Evolutionary conservation across 2,329 filamentous ascomycete species (phyloP), one percentile per base, ranked within the genome.

Genomic region (Aspergillus fumigatiaffinis): DNA sequence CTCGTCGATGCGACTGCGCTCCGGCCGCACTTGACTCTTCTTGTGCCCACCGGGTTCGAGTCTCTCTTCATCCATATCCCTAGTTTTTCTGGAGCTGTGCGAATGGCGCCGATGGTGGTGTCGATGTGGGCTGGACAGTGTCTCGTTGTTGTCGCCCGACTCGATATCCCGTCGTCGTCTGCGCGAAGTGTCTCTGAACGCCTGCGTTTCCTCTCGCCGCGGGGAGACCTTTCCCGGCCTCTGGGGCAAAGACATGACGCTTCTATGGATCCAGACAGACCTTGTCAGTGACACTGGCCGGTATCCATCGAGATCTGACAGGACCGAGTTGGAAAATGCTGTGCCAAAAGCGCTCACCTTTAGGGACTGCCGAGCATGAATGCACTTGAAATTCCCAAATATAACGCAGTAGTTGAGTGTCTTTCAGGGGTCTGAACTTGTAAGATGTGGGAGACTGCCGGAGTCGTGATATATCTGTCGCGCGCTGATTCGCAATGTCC

Each of bases 21-120:
- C 94, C 0, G 94, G 94, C 60, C 90, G 84, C 70, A 99, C 87
- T 62, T 99, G 80, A 73, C 91, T 97, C 72, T 89, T 87, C 77
- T 97, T 97, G 66, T 92, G 86, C 59, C 60, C 67, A 23, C 73
- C 67, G 9, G 75, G 69, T 68, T 84, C 79, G 65, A 82, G 81
- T 51, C 81, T 80, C 60, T 85, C 83, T 54, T 77, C 76, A 58
- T 85, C 83, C 56, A 65, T 66, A 14, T 69, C 66, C 57, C 69
- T 66, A n/a, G 66, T 70, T 53, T 72, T 73, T 29, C 79, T 79
- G 47, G 82, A 82, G 56, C 78, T 76, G 50, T 76, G 73, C 23
- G 78, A 71, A 55, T 71, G 68, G 59, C 71, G 68, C 55, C 75
- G 73, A 58, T 73, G 71, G 56, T 73, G 75, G 60, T 73, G 72